These are phyloP conservation scores for Amanita rubescens DNA, from an alignment of 768 basidiomycete genomes.

Conservation along the genomic window DNA sequence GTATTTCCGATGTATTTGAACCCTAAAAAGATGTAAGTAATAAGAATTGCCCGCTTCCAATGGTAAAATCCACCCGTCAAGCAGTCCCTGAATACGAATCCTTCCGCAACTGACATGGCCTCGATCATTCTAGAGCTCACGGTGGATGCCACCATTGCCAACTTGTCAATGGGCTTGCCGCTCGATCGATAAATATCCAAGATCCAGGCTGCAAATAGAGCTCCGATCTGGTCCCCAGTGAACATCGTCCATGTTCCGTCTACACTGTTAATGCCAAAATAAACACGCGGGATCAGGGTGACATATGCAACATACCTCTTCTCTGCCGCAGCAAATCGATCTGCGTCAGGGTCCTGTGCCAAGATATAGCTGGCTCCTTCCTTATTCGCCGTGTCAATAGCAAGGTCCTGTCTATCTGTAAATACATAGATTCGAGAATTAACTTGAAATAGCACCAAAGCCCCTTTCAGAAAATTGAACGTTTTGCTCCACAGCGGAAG, in stretches of 20 bases:
- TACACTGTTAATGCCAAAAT: conserved; percentile 2
- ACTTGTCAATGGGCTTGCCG: conserved; percentile 41
- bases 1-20: conserved; percentile 92
- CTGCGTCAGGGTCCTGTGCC: conserved; percentile 87
- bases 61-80: conserved; percentile 54
- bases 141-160: conserved; percentile 84
- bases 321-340: conserved; percentile 76
- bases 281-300: conserved; percentile 12
- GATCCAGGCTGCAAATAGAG: conserved; percentile 34
- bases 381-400: conserved; percentile 52
- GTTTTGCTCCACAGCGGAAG: background rate
- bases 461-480: conserved; percentile 26
- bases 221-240: conserved; percentile 81
- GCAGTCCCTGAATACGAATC: conserved; percentile 81
- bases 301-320: conserved; percentile 35
- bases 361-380: conserved; percentile 57
- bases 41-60: conserved; percentile 4
- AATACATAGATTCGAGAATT: background rate
- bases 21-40: conserved; percentile 32
- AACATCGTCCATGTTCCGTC: conserved; percentile 61
- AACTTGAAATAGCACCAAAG: conserved; percentile 30
- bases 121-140: conserved; percentile 90
- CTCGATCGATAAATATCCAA: conserved; percentile 35
- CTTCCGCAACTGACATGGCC: conserved; percentile 65
- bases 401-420: conserved; percentile 48